Evolutionary conservation across 2,329 filamentous ascomycete species (phyloP).

Genomic region (Cercospora berteroae): DNA sequence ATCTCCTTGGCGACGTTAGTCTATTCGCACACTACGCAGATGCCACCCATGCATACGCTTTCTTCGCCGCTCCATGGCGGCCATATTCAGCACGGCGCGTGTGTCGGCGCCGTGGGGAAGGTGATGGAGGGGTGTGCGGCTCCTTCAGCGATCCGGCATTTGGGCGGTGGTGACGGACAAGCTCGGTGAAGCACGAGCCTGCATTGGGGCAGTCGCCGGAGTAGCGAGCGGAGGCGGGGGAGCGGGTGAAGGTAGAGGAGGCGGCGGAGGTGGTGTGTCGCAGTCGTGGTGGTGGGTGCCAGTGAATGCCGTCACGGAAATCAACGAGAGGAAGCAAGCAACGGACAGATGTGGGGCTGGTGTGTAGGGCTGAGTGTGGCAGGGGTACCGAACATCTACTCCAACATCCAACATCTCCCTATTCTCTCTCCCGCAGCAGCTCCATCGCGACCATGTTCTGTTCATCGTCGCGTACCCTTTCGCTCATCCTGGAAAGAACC

Average conservation of each 20-base stretch:
- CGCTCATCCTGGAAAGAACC: too few relatives aligned
- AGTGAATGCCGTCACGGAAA: neutral
- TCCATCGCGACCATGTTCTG: too few relatives aligned
- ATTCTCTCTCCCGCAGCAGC: too few relatives aligned
- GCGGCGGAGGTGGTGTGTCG: neutral
- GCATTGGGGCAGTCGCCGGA: conserved; percentile 33
- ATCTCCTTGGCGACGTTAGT: conserved; percentile 62
- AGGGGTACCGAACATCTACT: neutral
- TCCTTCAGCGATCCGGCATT: conserved; percentile 39
- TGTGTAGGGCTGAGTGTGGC: neutral
- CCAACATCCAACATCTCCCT: too few relatives aligned
- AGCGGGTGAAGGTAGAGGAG: neutral
- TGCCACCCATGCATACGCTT: conserved; percentile 42
- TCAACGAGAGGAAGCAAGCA: neutral
- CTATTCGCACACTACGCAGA: neutral
- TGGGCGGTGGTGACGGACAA: conserved; percentile 30
- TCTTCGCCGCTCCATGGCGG: conserved; percentile 51
- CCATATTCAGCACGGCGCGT: conserved; percentile 29
- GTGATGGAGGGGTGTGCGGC: conserved; percentile 22
- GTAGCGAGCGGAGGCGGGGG: neutral
- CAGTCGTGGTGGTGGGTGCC: neutral
- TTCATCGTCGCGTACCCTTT: too few relatives aligned
- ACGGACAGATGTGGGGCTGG: neutral
- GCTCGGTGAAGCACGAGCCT: conserved; percentile 35
- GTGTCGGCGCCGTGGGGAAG: conserved; percentile 25